Evolutionary conservation across 352 stramenopile species (phyloP), one percentile per base, ranked within the genome.

Genomic region (Phytopythium cucurbitacearum): DNA sequence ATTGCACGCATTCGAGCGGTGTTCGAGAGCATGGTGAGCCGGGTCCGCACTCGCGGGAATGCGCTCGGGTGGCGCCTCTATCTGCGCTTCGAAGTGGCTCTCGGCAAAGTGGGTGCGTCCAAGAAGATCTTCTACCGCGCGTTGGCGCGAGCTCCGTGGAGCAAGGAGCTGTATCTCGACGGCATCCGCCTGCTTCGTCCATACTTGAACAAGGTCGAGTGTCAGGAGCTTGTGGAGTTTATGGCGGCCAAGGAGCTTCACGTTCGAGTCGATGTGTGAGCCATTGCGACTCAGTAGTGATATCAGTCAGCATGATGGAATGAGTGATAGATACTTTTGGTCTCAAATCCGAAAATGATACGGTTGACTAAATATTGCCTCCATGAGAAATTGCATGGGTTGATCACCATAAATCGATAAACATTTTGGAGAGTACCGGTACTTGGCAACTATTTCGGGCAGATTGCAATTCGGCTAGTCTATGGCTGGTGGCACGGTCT

Each of bases 81-180:
- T 42, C 46, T 94, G 41, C 82, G 69, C 51, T 94, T 93, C 52
- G 85, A 93, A 56, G 50, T 93, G 13, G 73, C 71, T 0, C 50
- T 87, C 11, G 85, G 85, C 4, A 84, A 85, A 51, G 65, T 93
- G 8, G 76, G 90, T 39, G 63, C 62, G 7, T 80, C 82, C 13
- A 82, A 74, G 36, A 87, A 85, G 40, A 65, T 93, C 4, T 76
- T 91, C 43, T 91, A 93, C 36, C 81, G 85, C 37, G 82, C 68
- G 15, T 58, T 94, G 48, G 69, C 70, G 28, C 76, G 69, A 5
- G 89, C 78, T 56, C 74, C 82, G 36, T 94, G 85, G 85, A 91
- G 82, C 55, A 94, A 93, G 46, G 59, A 59, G 21, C 51, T 94
- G 36, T 91, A 90, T 50, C 57, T 87, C 48, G 82, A 91, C 47